Conservation (phyloP, 2,329 filamentous ascomycete species). For the Aspergillus tamarii region DNA sequence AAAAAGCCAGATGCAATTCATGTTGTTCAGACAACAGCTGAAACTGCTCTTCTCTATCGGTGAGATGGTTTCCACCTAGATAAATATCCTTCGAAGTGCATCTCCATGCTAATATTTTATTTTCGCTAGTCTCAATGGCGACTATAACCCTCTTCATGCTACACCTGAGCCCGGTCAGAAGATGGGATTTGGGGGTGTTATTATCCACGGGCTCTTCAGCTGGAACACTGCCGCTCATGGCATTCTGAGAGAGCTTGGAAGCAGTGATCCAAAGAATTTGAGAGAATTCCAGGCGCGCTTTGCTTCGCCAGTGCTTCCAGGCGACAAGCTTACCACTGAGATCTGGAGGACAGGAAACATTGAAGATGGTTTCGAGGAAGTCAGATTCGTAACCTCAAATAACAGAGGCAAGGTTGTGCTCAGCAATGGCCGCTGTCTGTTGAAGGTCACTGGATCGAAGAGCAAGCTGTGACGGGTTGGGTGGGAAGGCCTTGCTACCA, state of each 20-base stretch:
- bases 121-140: slow-evolving; percentile 72
- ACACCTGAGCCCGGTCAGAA: slow-evolving; percentile 80
- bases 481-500: background rate
- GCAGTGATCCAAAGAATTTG: slow-evolving; percentile 76
- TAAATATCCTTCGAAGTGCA: background rate
- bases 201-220: slow-evolving; percentile 86
- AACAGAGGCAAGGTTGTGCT: slow-evolving; percentile 81
- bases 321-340: slow-evolving; percentile 78
- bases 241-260: slow-evolving; percentile 73
- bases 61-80: slow-evolving; percentile 30
- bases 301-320: slow-evolving; percentile 79
- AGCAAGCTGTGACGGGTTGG: slow-evolving; percentile 62
- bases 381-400: slow-evolving; percentile 78
- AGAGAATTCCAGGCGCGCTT: slow-evolving; percentile 89
- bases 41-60: slow-evolving; percentile 76
- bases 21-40: slow-evolving; percentile 69
- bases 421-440: slow-evolving; percentile 81
- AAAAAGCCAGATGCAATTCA: slow-evolving; percentile 72
- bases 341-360: slow-evolving; percentile 75
- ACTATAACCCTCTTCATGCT: slow-evolving; percentile 92
- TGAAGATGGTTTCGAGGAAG: slow-evolving; percentile 72
- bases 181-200: slow-evolving; percentile 89
- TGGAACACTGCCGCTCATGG: slow-evolving; percentile 81
- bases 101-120: slow-evolving; percentile 6
- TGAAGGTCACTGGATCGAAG: slow-evolving; percentile 66